Evolutionary conservation across 805 yeast genomes (phyloP), one percentile per base, ranked within the genome.

Genomic region (Vanderwaltozyma verrucispora): DNA sequence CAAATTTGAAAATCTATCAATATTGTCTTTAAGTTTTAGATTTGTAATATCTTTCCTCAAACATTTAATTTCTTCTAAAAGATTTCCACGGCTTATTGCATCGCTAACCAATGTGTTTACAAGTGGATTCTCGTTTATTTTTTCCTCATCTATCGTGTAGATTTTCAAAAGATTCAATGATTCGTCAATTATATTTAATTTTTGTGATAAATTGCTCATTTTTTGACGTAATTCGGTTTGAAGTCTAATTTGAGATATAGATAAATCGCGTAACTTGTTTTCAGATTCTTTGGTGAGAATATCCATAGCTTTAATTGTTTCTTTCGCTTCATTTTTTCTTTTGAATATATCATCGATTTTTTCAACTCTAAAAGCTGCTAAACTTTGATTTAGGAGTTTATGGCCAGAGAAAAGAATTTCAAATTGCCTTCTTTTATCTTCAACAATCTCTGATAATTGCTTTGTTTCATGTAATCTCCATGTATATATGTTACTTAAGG

Each of bases 401-500:
- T 24, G 27, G 11, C n/a, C 11, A 8, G 27, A 7, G 7, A 11
- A 24, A 4, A 9, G 6, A 6, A 21, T 21, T 7, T 9, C 9
- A 21, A 21, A 21, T 21, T 21, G 9, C 6, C 9, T 21, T 7
- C 9, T 7, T 21, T 21, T 21, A 7, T 21, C 9, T 6, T 21
- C 23, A 6, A 21, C 26, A 3, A 20, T 11, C 13, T 35, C 24
- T 25, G 13, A 18, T 23, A 17, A 13, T 4, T 34, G 36, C 0
- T 23, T 14, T 6, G 49, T 45, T 37, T 65, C 68, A 12, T 53
- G 36, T 16, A 66, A 38, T 47, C 68, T 61, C 71, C 71, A 66
- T 9, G 63, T 57, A 30, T 59, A 53, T 13, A 53, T 40, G 33
- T 50, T 43, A 13, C 49, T 45, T 1, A 63, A 26, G 0, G 66